Conservation (phyloP, 768 basidiomycete species). For the Mycena metata region DNA sequence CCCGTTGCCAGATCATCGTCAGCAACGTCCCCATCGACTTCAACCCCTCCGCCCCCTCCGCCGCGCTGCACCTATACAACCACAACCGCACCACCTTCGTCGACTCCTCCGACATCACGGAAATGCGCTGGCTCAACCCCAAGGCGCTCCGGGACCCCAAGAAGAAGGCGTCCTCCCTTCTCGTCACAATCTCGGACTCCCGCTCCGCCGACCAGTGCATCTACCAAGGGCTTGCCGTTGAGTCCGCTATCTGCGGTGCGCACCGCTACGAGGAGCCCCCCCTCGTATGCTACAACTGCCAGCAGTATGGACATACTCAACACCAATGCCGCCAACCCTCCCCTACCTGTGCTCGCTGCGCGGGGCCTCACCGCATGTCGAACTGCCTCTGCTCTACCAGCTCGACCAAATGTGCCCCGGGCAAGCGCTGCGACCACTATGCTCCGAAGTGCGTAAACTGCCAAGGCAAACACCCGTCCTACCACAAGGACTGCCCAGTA, state of each 20-base stretch:
- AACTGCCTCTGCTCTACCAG: too few relatives aligned
- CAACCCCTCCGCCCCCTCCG: slow-evolving; percentile 7
- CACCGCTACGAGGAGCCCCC: slow-evolving; percentile 6
- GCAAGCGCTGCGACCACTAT: too few relatives aligned
- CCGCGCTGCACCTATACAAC: neutral
- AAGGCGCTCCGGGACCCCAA: slow-evolving; percentile 15
- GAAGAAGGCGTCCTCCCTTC: slow-evolving; percentile 23
- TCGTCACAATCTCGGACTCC: neutral
- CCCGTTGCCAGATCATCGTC: neutral
- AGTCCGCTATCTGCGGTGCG: neutral
- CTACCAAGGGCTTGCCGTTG: neutral
- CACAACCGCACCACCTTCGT: slow-evolving; percentile 11
- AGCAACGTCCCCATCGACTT: slow-evolving; percentile 6
- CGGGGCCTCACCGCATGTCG: too few relatives aligned
- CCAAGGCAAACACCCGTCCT: too few relatives aligned
- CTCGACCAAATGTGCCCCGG: too few relatives aligned
- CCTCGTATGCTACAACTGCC: too few relatives aligned
- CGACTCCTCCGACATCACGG: slow-evolving; percentile 9
- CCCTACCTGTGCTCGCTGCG: too few relatives aligned
- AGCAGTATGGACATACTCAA: too few relatives aligned
- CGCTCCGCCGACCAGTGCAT: slow-evolving; percentile 15
- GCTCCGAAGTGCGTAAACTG: too few relatives aligned
- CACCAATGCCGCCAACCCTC: too few relatives aligned
- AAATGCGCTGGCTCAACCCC: slow-evolving; percentile 20
- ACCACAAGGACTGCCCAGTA: too few relatives aligned